Evolutionary conservation across 441 rosid species (phyloP), one percentile per base, ranked within the genome.

Genomic region (Lepidium campestre): DNA sequence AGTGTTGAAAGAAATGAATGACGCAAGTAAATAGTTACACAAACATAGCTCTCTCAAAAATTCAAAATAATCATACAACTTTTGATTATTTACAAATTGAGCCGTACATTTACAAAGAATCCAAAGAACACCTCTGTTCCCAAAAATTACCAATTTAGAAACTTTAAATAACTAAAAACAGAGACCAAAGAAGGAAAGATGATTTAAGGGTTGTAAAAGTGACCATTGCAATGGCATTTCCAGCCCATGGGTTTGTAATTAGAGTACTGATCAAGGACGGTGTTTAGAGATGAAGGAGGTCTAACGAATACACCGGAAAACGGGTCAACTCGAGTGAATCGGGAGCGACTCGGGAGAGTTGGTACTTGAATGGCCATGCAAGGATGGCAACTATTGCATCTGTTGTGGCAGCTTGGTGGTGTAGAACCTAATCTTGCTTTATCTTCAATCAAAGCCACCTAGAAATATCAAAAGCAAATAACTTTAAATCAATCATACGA

Each of bases 211-310:
- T 85, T 91, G 73, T 81, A 91, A 42, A 85, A 84, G 52, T 84
- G 88, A 44, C 81, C 80, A 57, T 73, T 76, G 66, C 97, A 91
- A 37, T 75, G 81, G 49, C 97, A 91, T 70, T 89, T 89, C 97
- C 96, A 91, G 0, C 89, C 94, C 12, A 91, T 83, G 5, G 97
- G 96, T 82, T 91, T 92, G 78, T 92, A 92, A 64, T 90, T 92
- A 32, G 96, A 81, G 83, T 86, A 88, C 76, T 83, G 79, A 29
- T 80, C 80, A 12, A 78, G 71, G 1, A 69, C 66, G 22, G 74
- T 47, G 57, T 48, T 34, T 25, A 68, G 34, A 19, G 78, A 78
- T 2, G 84, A 79, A 72, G 73, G 74, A 34, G 74, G 70, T 10
- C 62, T 37, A 12, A 68, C 65, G 40, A 71, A 71, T 19, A 77